These are phyloP conservation scores for Phytopythium vexans DNA, from an alignment of 352 stramenopile species.

Conservation along the genomic window DNA sequence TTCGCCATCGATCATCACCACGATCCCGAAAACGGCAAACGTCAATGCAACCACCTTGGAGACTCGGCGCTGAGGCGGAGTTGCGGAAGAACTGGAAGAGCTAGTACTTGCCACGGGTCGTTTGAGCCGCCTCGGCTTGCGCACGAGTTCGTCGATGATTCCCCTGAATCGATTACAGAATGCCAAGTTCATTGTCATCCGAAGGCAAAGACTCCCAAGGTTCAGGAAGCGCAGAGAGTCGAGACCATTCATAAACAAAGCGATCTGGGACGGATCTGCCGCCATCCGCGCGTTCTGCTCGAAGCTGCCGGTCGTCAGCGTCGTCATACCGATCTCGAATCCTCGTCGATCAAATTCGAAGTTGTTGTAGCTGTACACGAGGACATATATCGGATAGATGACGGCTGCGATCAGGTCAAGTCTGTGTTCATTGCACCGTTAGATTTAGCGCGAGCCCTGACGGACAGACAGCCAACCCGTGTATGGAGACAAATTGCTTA, in stretches of 20 bases:
- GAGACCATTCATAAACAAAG: slow-evolving; percentile 25
- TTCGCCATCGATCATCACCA: slow-evolving; percentile 9
- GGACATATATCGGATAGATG: slow-evolving; percentile 21
- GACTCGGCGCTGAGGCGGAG: slow-evolving; percentile 6
- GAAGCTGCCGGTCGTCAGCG: slow-evolving; percentile 18
- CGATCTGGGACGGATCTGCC: slow-evolving; percentile 25
- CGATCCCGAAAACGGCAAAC: slow-evolving; percentile 8
- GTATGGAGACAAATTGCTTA: slow-evolving; percentile 10
- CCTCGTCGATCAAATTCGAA: slow-evolving; percentile 29
- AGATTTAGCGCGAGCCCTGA: neutral
- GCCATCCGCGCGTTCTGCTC: slow-evolving; percentile 27
- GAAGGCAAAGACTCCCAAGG: slow-evolving; percentile 17
- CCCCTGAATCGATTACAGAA: slow-evolving; percentile 17
- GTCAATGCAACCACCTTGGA: slow-evolving; percentile 6
- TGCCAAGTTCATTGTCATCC: slow-evolving; percentile 17
- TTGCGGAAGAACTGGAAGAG: neutral
- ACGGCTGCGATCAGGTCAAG: slow-evolving; percentile 37
- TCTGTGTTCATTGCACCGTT: slow-evolving; percentile 5
- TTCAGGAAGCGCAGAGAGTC: slow-evolving; percentile 26
- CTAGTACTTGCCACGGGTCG: no score
- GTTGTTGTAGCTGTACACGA: slow-evolving; percentile 25
- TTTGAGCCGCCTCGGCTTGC: neutral
- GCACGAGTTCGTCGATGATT: slow-evolving; percentile 14
- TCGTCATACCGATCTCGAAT: slow-evolving; percentile 16
- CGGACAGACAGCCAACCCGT: neutral